phyloP scores from a whole-genome alignment of 345 rosid species.

The Excoecaria cochinchinensis region DNA sequence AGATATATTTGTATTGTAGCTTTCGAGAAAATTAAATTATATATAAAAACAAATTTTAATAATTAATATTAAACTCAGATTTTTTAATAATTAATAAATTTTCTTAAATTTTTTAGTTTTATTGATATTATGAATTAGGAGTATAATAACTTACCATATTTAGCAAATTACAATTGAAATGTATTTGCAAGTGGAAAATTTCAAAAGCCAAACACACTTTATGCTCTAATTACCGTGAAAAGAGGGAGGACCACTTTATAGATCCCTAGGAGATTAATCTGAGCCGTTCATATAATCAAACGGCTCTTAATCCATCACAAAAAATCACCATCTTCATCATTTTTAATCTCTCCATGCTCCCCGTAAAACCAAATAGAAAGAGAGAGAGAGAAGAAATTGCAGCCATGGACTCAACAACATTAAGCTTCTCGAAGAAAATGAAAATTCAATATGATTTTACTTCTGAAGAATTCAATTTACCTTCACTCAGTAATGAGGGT shows the following conservation, averaged over 20 bases:
- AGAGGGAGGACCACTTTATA: conserved; percentile 25
- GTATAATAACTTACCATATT: too few relatives aligned
- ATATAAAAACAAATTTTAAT: too few relatives aligned
- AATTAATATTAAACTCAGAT: too few relatives aligned
- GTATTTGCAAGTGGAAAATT: too few relatives aligned
- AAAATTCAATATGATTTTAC: conserved; percentile 8
- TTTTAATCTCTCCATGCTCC: conserved; percentile 5
- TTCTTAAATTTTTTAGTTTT: too few relatives aligned
- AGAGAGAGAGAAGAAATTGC: conserved; percentile 19
- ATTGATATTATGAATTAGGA: too few relatives aligned
- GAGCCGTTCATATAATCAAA: conserved; percentile 40
- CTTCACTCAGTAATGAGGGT: conserved; percentile 11
- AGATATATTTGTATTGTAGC: too few relatives aligned
- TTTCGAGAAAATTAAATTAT: too few relatives aligned
- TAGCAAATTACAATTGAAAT: too few relatives aligned
- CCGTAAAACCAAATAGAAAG: not conserved
- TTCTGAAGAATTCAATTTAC: conserved; percentile 17
- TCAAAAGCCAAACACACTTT: too few relatives aligned
- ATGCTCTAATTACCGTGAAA: conserved; percentile 12
- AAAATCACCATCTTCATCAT: conserved; percentile 11
- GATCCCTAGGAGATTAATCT: conserved; percentile 31
- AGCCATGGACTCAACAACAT: conserved; percentile 32
- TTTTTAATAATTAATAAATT: too few relatives aligned
- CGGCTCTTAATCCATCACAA: conserved; percentile 10
- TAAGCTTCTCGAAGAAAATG: conserved; percentile 39